phyloP scores from a whole-genome alignment of 441 rosid species.

The Erodium chrysanthum region DNA sequence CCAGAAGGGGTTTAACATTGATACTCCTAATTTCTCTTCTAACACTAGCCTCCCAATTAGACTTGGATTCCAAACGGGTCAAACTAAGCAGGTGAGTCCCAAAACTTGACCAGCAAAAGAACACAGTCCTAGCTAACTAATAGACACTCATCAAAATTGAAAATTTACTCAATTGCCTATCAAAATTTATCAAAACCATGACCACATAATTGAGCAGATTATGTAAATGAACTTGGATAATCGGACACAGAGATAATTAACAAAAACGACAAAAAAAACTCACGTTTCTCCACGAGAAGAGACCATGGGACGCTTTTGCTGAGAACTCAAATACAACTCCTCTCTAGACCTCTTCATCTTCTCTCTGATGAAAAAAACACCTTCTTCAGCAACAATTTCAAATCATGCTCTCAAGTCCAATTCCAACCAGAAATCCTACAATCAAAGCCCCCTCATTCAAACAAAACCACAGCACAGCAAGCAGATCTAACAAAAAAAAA shows the following conservation, averaged over 20 bases:
- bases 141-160: slow-evolving; percentile 15
- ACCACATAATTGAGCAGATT: slow-evolving; percentile 13
- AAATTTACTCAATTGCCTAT: slow-evolving; percentile 10
- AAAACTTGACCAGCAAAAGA: neutral
- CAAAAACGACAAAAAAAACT: slow-evolving; percentile 21
- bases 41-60: too few relatives aligned
- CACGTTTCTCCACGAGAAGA: slow-evolving; percentile 71
- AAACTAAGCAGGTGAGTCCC: neutral
- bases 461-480: neutral
- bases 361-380: slow-evolving; percentile 11
- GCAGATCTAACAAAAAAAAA: slow-evolving; percentile 38
- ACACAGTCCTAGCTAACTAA: slow-evolving; percentile 4
- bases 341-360: slow-evolving; percentile 80
- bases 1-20: neutral
- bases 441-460: slow-evolving; percentile 20
- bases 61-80: neutral
- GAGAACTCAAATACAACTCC: slow-evolving; percentile 44
- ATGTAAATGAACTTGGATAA: slow-evolving; percentile 17
- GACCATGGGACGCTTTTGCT: slow-evolving; percentile 45
- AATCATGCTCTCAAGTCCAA: slow-evolving; percentile 34
- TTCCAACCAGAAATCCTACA: slow-evolving; percentile 22
- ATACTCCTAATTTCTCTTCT: neutral
- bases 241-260: neutral
- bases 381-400: slow-evolving; percentile 28
- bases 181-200: slow-evolving; percentile 14